phyloP scores from a whole-genome alignment of 495 filamentous ascomycete species.

The Penicillium mononematosum region DNA sequence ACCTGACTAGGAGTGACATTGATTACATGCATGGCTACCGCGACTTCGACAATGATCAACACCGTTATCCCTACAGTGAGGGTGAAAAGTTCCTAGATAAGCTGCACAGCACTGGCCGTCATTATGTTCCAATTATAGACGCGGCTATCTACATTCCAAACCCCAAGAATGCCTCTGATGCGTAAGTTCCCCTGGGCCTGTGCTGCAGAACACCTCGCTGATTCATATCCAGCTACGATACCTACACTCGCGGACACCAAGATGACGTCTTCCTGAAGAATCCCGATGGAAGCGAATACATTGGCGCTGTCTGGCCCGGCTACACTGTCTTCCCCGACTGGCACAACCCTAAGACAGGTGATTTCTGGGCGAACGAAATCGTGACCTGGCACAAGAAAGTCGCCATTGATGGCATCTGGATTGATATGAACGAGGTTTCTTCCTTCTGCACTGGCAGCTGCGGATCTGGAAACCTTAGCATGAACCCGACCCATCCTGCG shows the following conservation, averaged over 20 bases:
- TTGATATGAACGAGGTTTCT: conserved; percentile 65
- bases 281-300: conserved; percentile 59
- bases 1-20: conserved; percentile 48
- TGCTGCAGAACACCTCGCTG: neutral
- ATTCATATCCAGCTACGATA: conserved; percentile 49
- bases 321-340: conserved; percentile 68
- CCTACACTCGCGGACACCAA: conserved; percentile 65
- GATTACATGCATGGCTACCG: conserved; percentile 60
- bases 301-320: conserved; percentile 64
- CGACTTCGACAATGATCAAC: conserved; percentile 57
- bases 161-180: conserved; percentile 67
- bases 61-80: conserved; percentile 48
- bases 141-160: conserved; percentile 77
- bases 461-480: conserved; percentile 62
- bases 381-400: conserved; percentile 58
- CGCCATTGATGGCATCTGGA: conserved; percentile 59
- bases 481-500: conserved; percentile 69
- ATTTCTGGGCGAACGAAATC: conserved; percentile 75
- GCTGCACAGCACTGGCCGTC: conserved; percentile 65
- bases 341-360: conserved; percentile 53
- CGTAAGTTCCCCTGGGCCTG: conserved; percentile 35
- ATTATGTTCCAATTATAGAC: conserved; percentile 85
- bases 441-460: conserved; percentile 83
- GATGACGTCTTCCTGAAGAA: conserved; percentile 63
- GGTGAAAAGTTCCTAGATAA: conserved; percentile 60